Evolutionary conservation across 805 yeast genomes (phyloP), one percentile per base, ranked within the genome.

Genomic region (Clavispora phyllophila): DNA sequence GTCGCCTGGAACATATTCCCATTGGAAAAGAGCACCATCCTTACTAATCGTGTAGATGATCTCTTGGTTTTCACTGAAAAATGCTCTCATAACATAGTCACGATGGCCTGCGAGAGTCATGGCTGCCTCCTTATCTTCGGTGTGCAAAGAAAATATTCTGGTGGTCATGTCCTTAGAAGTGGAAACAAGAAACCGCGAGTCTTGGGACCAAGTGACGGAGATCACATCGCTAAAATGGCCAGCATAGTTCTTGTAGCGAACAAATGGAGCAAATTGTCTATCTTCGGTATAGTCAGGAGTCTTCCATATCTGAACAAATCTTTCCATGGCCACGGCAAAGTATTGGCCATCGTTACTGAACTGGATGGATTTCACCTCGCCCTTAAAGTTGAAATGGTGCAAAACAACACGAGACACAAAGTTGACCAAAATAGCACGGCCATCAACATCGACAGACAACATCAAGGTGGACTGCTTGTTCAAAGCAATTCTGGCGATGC

Each of bases 221-320:
- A 78, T 73, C 19, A 93, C 79, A 53, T 87, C 95, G 39, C 81
- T 82, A 60, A 81, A 89, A 67, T 93, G 99, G 27, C 99, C 99
- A 1, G 96, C 88, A 55, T 89, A 89, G 7, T 86, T 78, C 56
- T 96, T 73, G 63, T 87, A 87, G 49, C 96, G 84, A 31, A 91
- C 86, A 64, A 93, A 93, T 13, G 99, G 99, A 0, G 96, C 93
- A 72, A 93, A 93, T 60, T 89, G 96, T 47, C 96, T 75, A 56
- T 88, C 96, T 54, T 87, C 93, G 7, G 79, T 67, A 19, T 72
- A 69, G 37, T 78, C 81, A 0, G 97, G 97, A 1, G 97, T 87
- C 56, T 80, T 82, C 99, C 99, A 93, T 8, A 93, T 82, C 62
- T 93, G 97, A 14, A 91, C 69, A 41, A 85, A 84, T 51, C 95